These are phyloP conservation scores for Parafenestella ontariensis DNA, from an alignment of 2,329 filamentous ascomycete species.

Conservation along the genomic window DNA sequence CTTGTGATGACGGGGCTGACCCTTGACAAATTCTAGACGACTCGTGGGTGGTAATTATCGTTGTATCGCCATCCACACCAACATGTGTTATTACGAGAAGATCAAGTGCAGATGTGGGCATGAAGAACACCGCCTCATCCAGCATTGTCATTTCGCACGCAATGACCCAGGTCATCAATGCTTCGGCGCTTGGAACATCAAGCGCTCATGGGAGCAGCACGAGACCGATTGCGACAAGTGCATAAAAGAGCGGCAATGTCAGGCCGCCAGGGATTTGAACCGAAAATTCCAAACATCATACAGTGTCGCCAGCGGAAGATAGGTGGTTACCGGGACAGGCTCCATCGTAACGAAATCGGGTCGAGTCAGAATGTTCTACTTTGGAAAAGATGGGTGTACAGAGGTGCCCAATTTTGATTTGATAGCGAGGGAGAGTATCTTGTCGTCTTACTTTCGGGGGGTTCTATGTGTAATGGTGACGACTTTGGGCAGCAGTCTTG, in stretches of 20 bases:
- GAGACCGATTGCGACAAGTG: slow-evolving; percentile 21
- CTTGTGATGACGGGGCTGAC: not conserved
- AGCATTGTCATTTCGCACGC: slow-evolving; percentile 77
- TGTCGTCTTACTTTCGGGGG: not conserved
- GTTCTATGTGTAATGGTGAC: not conserved
- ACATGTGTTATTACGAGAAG: slow-evolving; percentile 75
- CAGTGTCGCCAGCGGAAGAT: not conserved
- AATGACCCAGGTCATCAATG: slow-evolving; percentile 75
- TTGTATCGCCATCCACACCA: not conserved
- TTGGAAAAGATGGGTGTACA: not conserved
- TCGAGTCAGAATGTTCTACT: not conserved
- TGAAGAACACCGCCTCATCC: slow-evolving; percentile 65
- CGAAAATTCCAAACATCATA: not conserved
- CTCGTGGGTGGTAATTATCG: not conserved
- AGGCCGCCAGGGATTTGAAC: not conserved
- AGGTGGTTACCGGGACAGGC: not conserved
- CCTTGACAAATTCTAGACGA: not conserved
- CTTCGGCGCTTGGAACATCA: slow-evolving; percentile 69
- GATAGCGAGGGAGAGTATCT: not conserved
- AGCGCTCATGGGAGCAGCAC: slow-evolving; percentile 63
- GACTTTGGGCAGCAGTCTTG: not conserved
- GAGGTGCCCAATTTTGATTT: not conserved
- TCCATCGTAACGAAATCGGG: not conserved
- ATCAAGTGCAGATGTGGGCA: slow-evolving; percentile 72
- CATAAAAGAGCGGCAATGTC: not conserved